Base-by-base conservation (phyloP, 2,329 filamentous ascomycete genomes). In the Apiospora rasikravindrae region DNA sequence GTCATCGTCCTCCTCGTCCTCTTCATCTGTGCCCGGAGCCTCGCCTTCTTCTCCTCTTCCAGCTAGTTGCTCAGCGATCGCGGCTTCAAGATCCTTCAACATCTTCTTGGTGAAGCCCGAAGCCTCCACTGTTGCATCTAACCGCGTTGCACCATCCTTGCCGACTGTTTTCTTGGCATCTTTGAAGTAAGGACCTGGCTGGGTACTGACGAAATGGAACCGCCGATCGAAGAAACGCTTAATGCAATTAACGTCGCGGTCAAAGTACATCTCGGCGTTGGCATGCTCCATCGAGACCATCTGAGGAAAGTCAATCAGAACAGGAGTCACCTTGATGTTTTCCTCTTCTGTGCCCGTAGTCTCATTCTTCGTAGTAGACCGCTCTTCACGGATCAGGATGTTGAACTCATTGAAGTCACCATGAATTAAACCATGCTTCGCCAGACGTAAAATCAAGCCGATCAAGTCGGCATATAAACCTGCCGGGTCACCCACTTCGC, bases 381-480 rank as follows among this genome's bases (percentile, higher is more conserved):
- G 70, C 71, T 87, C 90, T 81, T 98, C 96, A 80, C 96, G 94
- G 81, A 99, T 91, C 45, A 99, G 86, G 75, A 99, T 96, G 82
- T 99, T 99, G 88, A 99, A 99, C 82, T 99, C 97, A 85, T 99
- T 99, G 86, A 97, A 99, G 81, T 99, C 96, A 74, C 96, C 96
- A 80, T 99, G 96, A 74, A 99, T 99, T 67, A 99, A 86, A 8
- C 96, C 96, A 76, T 95, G 91, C 74, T 90, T 90, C 7, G 96
- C 96, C 53, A 99, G 87, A 40, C 91, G 89, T 61, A 99, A 86
- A 71, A 99, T 94, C 77, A 98, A 89, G 57, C 90, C 88, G 79
- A 99, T 97, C 45, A 99, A 86, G 73, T 98, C 94, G n/a, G 91
- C 92, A 80, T 99, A 99, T 7, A 99, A 87, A n/a, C 85, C 85